Evolutionary conservation across 2,329 filamentous ascomycete genomes (phyloP).

Genomic region (Lomentospora prolificans): DNA sequence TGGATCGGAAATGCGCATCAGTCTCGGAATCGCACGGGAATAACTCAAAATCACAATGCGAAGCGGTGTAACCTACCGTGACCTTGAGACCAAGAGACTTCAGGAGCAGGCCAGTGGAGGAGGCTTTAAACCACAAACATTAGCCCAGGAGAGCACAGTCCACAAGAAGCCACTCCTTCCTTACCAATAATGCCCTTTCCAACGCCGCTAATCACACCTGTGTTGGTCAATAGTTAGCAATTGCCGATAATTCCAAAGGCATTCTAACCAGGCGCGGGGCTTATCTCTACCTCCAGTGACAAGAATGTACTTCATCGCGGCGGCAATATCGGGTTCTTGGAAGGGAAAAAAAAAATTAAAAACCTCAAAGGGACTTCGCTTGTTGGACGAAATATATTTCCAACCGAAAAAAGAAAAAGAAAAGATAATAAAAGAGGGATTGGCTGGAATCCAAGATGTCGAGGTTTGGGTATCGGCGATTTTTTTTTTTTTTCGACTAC

Average conservation of each 20-base stretch:
- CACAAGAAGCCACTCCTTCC: not conserved
- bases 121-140: conserved; percentile 35
- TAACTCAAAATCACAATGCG: conserved; percentile 28
- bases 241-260: conserved; percentile 19
- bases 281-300: conserved; percentile 58
- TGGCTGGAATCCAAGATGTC: not conserved
- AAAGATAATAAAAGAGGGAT: not conserved
- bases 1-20: conserved; percentile 30
- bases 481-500: not conserved
- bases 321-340: not conserved
- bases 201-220: conserved; percentile 34
- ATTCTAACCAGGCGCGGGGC: conserved; percentile 11
- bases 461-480: not conserved
- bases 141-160: conserved; percentile 8
- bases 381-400: not conserved
- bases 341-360: not conserved
- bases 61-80: conserved; percentile 28
- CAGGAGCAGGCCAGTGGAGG: conserved; percentile 52
- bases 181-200: conserved; percentile 29
- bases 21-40: not conserved
- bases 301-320: conserved; percentile 70
- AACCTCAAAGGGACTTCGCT: not conserved
- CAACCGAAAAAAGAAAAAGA: not conserved
- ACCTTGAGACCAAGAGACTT: conserved; percentile 75
- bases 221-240: conserved; percentile 11